These are phyloP conservation scores for Penicillium cinerascens DNA, from an alignment of 495 filamentous ascomycete genomes.

Conservation along the genomic window DNA sequence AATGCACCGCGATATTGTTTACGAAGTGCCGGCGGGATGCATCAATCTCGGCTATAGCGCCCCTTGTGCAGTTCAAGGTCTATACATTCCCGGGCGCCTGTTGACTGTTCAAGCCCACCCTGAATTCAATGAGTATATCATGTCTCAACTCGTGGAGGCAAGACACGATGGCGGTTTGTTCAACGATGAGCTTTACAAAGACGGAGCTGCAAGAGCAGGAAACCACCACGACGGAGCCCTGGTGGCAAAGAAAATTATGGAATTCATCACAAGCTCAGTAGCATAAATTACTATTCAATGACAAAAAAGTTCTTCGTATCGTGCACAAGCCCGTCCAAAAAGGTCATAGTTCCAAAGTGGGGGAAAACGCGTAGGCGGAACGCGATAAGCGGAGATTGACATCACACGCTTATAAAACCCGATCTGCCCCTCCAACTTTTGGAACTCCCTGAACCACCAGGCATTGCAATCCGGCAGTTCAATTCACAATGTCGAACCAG, in stretches of 20 bases:
- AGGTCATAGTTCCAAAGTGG: neutral
- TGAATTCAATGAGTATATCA: conserved; percentile 74
- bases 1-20: conserved; percentile 83
- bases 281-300: neutral
- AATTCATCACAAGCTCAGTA: conserved; percentile 56
- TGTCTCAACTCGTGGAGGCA: conserved; percentile 57
- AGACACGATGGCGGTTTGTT: conserved; percentile 63
- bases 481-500: conserved; percentile 66
- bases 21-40: conserved; percentile 57
- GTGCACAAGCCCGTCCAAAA: neutral
- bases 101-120: conserved; percentile 87
- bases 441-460: neutral
- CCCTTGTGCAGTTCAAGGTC: conserved; percentile 68
- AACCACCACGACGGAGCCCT: conserved; percentile 67
- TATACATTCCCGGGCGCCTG: conserved; percentile 58
- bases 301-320: no score
- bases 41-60: conserved; percentile 60
- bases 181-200: conserved; percentile 55
- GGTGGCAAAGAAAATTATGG: conserved; percentile 61
- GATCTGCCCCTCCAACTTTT: conserved; percentile 1
- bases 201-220: conserved; percentile 57
- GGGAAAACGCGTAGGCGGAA: neutral
- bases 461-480: neutral
- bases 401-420: neutral
- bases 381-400: conserved; percentile 16